Base-by-base conservation (phyloP, 139 green algal species). In the Axilococcus clingmanii region DNA sequence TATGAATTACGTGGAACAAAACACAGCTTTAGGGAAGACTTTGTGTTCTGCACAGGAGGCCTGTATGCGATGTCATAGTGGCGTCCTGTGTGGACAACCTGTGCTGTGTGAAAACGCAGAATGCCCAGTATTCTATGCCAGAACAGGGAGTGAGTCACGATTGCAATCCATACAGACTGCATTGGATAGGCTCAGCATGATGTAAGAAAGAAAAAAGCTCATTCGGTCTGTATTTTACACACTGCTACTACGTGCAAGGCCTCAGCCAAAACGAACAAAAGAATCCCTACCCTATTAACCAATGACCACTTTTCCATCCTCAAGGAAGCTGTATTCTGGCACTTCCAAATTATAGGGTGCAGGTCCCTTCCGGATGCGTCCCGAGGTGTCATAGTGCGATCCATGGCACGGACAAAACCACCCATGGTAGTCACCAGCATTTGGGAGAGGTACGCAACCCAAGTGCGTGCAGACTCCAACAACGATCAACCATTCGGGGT, bases 401-500 rank as follows among this genome's bases (percentile, higher is more conserved):
- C 86, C 83, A 65, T 97, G 88, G 74, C 83, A 94, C 14, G 84
- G 85, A 67, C 87, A 96, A 75, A 97, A 97, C 88, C 92, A 99
- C 47, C 89, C 93, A 40, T 77, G 54, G 69, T 92, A 99, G 71
- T 99, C 94, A 31, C 93, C 93, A 15, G 93, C 93, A 60, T 95
- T 94, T 20, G 83, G 70, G 43, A 99, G 86, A 8, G 93, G 93
- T 56, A 99, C 92, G 63, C 93, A 99, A 12, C 93, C 93, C 58
- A 99, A 71, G 71, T 99, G 93, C 22, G 93, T 99, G 81, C 93
- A 99, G 47, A 99, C 86, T 25, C 93, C 93, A 22, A 99, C 58
- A n/a, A 97, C 68, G 20, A 99, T 85, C 46, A 99, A 66, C 86
- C 93, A 99, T 80, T 97, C 85, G 48, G 87, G 87, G 48, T 94